Conservation (phyloP, 345 rosid genomes). For the Leavenworthia alabamica region DNA sequence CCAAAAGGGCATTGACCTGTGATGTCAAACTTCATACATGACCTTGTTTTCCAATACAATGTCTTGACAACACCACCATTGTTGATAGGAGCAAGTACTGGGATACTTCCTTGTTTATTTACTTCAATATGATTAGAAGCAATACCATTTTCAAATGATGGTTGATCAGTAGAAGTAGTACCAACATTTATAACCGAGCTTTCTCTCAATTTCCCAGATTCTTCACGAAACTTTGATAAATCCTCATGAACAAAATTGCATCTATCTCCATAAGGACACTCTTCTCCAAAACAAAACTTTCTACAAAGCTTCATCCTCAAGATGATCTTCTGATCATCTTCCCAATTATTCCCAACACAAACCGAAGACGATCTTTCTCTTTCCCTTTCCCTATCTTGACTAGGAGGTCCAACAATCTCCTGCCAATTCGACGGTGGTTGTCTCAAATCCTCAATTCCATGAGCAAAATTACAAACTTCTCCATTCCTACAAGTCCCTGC, state of each 20-base stretch:
- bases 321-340: constrained; percentile 87
- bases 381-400: constrained; percentile 26
- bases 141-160: constrained; percentile 33
- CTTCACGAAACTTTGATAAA: constrained; percentile 77
- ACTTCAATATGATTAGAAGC: constrained; percentile 39
- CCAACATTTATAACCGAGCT: constrained; percentile 51
- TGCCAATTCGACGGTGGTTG: constrained; percentile 97
- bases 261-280: constrained; percentile 90
- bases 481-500: constrained; percentile 72
- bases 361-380: constrained; percentile 42
- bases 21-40: constrained; percentile 69
- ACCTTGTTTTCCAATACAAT: constrained; percentile 82
- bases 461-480: constrained; percentile 89
- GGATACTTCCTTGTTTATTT: constrained; percentile 34
- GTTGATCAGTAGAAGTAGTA: constrained; percentile 27
- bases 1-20: constrained; percentile 85
- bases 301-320: constrained; percentile 93
- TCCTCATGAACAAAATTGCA: constrained; percentile 94
- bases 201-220: constrained; percentile 60
- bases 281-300: constrained; percentile 87
- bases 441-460: constrained; percentile 79
- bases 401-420: constrained; percentile 59
- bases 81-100: constrained; percentile 16
- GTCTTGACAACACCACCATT: constrained; percentile 44
- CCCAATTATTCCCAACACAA: constrained; percentile 42